A percentile compares a stretch with the other conserved stretches of the same genome.
phyloP scores from a whole-genome alignment of 441 rosid species.

The Croton setiger region DNA sequence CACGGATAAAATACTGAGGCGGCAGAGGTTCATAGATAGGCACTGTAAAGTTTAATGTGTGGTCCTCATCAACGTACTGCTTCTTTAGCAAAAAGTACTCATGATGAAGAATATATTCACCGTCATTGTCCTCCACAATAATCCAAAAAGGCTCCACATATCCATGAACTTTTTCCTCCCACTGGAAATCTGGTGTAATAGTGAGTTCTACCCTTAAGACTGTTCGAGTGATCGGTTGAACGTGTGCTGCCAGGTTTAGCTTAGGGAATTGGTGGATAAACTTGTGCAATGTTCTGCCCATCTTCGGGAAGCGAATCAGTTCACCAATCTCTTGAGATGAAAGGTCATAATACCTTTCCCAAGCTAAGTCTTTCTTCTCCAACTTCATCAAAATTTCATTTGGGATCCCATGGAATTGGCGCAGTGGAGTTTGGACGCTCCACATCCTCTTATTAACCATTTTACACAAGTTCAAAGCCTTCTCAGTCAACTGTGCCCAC shows the following conservation, averaged over 20 bases:
- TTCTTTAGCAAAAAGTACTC: constrained; percentile 90
- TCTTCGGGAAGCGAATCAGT: constrained; percentile 72
- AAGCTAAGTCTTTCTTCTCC: constrained; percentile 93
- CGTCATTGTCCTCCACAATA: constrained; percentile 90
- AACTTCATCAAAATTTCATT: constrained; percentile 75
- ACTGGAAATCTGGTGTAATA: constrained; percentile 84
- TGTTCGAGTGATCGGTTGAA: constrained; percentile 87
- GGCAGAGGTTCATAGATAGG: constrained; percentile 92
- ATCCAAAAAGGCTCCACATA: constrained; percentile 98
- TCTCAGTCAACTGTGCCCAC: constrained; percentile 93
- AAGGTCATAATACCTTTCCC: constrained; percentile 95
- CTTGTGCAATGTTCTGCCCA: constrained; percentile 91
- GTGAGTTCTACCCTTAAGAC: constrained; percentile 80
- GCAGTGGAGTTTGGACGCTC: constrained; percentile 93
- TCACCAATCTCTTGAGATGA: constrained; percentile 92
- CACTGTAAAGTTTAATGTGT: constrained; percentile 85
- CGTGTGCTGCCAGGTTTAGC: constrained; percentile 72
- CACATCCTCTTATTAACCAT: constrained; percentile 95
- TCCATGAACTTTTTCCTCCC: constrained; percentile 94
- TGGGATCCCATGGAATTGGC: constrained; percentile 82
- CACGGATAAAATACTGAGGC: constrained; percentile 85
- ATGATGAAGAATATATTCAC: constrained; percentile 87
- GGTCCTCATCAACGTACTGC: constrained; percentile 81
- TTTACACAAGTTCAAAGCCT: constrained; percentile 84
- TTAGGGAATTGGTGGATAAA: constrained; percentile 90